These are phyloP conservation scores for Didymosphaeria variabile DNA, from an alignment of 2,329 filamentous ascomycete species.

Conservation along the genomic window DNA sequence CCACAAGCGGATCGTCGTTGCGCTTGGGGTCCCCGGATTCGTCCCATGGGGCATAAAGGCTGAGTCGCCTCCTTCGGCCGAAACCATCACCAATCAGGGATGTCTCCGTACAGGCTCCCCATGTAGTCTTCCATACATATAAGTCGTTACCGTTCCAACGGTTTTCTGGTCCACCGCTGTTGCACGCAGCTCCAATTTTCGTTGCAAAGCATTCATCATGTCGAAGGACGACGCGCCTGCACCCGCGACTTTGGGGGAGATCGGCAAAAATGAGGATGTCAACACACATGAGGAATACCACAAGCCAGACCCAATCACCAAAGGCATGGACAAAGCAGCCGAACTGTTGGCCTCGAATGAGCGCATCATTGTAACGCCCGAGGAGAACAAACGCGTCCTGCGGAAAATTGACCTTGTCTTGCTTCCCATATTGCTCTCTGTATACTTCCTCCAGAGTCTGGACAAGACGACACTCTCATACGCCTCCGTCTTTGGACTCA, in stretches of 20 bases:
- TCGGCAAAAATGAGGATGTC: constrained; percentile 34
- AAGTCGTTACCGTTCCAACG: constrained; percentile 11
- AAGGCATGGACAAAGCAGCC: constrained; percentile 58
- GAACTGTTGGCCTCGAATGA: constrained; percentile 59
- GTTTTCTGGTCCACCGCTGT: not conserved
- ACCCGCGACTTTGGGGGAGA: constrained; percentile 18
- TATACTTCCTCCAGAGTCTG: constrained; percentile 70
- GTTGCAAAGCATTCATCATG: constrained; percentile 21
- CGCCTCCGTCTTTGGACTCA: constrained; percentile 70
- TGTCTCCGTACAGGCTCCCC: not conserved
- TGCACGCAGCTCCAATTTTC: constrained; percentile 13
- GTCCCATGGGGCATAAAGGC: constrained; percentile 28
- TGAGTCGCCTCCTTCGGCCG: constrained; percentile 13
- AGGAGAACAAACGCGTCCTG: constrained; percentile 62
- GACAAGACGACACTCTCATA: constrained; percentile 71
- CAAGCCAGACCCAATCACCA: constrained; percentile 24
- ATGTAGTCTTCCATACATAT: constrained; percentile 7
- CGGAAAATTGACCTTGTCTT: constrained; percentile 62
- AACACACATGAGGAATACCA: constrained; percentile 41
- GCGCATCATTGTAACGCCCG: constrained; percentile 59
- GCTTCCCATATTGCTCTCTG: constrained; percentile 64
- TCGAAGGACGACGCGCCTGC: constrained; percentile 23
- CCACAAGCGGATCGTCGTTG: not conserved
- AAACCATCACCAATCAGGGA: constrained; percentile 7
- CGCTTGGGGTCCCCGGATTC: constrained; percentile 30